Evolutionary conservation across 208 protist genomes (phyloP), one percentile per base, ranked within the genome.

Genomic region (Kentomonas sorsogonicus): DNA sequence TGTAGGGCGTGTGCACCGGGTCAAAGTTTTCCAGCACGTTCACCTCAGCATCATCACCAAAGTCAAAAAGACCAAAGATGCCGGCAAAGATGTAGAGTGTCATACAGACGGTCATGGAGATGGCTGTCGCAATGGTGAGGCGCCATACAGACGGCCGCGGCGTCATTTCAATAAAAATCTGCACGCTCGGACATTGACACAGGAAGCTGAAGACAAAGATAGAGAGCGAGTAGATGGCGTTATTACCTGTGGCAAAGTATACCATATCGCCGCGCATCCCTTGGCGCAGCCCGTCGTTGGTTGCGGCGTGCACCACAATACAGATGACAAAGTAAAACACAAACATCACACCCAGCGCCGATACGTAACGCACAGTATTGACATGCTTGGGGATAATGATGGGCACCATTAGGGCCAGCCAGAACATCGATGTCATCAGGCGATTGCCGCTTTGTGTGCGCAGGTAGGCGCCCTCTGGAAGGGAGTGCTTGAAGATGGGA

Each of bases 161-260:
- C 3, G 53, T 53, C 71, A 79, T 61, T 27, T 87, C 78, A 29
- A n/a, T n/a, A n/a, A n/a, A n/a, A n/a, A n/a, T 76, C 2, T 53
- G 50, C 50, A 67, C 78, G 2, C 56, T 63, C 57, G 81, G 81
- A 5, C 81, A 72, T 48, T 94, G 88, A 46, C 79, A 94, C 44
- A 90, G 38, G 44, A 73, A 92, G 5, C 74, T 53, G 34, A 94
- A 91, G 23, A 89, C 65, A 54, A 94, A 88, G 36, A 91, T 76
- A 20, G 76, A 81, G 23, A 94, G 34, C 0, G 64, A 74, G 38
- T 79, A 46, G 29, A 92, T 60, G 29, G 72, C 74, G 18, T 63
- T 22, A 59, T 77, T 79, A 10, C 75, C 78, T 0, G 54, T 64
- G 11, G 69, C 74, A 48, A 80, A 76, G 47, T 58, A 60, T 7